A percentile compares a stretch with the other conserved stretches of the same genome.
Evolutionary conservation across 208 protist genomes (phyloP).

Genomic region (Crithidia thermophila): DNA sequence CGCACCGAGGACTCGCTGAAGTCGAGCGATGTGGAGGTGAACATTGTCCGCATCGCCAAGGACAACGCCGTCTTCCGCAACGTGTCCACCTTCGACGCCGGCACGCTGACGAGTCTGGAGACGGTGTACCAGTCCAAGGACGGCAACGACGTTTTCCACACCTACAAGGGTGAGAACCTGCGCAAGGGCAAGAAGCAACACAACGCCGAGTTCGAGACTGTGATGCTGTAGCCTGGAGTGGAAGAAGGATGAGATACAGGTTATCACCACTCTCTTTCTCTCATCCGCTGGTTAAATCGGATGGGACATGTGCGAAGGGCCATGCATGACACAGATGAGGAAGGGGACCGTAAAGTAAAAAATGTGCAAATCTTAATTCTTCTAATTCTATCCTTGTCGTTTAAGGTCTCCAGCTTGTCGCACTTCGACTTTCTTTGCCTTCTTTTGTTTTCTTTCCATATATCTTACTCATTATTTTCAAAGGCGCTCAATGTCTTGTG

Average conservation of each 20-base stretch:
- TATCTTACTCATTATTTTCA: too few relatives aligned
- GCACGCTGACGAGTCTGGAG: conserved; percentile 27
- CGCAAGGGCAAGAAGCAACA: conserved; percentile 41
- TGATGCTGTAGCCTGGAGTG: conserved; percentile 15
- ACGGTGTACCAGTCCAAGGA: conserved; percentile 43
- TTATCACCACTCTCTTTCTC: too few relatives aligned
- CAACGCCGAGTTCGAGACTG: conserved; percentile 35
- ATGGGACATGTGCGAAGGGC: too few relatives aligned
- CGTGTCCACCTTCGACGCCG: conserved; percentile 33
- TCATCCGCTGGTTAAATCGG: too few relatives aligned
- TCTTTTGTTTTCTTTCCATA: too few relatives aligned
- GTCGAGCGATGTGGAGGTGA: conserved; percentile 29
- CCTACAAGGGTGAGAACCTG: conserved; percentile 39
- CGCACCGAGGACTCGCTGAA: conserved; percentile 25
- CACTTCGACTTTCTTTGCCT: too few relatives aligned
- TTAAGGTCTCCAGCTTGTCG: too few relatives aligned
- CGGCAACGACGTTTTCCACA: conserved; percentile 36
- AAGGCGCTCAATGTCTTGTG: too few relatives aligned
- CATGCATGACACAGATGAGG: too few relatives aligned
- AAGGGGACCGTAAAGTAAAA: too few relatives aligned
- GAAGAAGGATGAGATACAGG: not conserved
- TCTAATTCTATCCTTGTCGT: too few relatives aligned
- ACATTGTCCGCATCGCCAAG: conserved; percentile 39
- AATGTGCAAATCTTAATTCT: too few relatives aligned
- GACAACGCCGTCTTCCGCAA: conserved; percentile 45